Conservation (phyloP, 2,329 filamentous ascomycete genomes). For the Tothia fuscella region DNA sequence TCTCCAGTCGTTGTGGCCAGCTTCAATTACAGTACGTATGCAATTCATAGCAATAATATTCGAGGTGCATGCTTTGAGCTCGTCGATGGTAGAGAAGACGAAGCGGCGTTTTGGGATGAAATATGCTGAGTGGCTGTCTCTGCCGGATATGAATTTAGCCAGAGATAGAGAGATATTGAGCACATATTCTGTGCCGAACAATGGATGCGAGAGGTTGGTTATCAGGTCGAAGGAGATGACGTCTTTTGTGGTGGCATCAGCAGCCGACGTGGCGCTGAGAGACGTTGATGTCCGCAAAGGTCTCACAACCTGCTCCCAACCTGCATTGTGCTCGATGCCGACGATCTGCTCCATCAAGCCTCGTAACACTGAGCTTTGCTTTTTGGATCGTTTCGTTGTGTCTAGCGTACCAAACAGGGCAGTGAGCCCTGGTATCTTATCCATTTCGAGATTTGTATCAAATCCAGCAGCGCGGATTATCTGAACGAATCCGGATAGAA, state of each 20-base stretch:
- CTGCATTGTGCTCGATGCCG: too few species aligned
- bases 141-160: constrained; percentile 1
- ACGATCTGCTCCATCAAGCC: background rate
- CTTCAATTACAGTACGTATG: constrained; percentile 19
- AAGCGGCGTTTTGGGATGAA: constrained; percentile 14
- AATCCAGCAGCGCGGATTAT: constrained; percentile 4
- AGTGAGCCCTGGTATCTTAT: background rate
- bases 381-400: background rate
- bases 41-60: constrained; percentile 23
- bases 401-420: background rate
- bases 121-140: constrained; percentile 10
- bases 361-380: background rate
- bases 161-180: constrained; percentile 1
- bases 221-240: background rate
- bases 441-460: background rate
- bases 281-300: background rate
- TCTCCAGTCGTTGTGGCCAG: constrained; percentile 13
- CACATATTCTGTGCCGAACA: constrained; percentile 8
- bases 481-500: constrained; percentile 17
- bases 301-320: background rate
- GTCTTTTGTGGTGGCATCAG: background rate
- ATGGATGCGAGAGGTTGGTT: constrained; percentile 4
- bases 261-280: background rate
- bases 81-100: constrained; percentile 20
- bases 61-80: constrained; percentile 22